Conservation (phyloP, 2,329 filamentous ascomycete genomes). For the Zasmidium cellare region DNA sequence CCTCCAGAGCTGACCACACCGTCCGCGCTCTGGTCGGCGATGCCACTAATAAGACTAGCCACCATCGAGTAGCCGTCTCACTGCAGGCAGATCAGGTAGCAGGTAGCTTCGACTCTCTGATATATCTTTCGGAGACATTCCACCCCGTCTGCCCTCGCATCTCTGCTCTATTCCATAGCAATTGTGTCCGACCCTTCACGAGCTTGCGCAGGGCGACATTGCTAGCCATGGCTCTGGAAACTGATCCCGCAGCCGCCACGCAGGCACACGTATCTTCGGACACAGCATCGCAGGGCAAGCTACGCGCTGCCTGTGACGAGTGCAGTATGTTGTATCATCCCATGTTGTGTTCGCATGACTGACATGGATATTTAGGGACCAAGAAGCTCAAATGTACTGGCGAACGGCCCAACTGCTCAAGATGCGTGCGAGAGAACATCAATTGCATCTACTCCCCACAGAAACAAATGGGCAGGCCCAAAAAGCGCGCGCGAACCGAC, state of each 20-base stretch:
- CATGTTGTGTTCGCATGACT: not conserved
- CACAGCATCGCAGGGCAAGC: constrained; percentile 18
- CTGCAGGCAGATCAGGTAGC: not conserved
- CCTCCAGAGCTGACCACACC: not conserved
- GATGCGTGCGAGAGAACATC: constrained; percentile 44
- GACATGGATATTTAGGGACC: constrained; percentile 35
- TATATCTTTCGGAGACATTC: constrained; percentile 15
- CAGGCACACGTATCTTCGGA: not conserved
- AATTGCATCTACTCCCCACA: constrained; percentile 48
- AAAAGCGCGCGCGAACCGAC: constrained; percentile 44
- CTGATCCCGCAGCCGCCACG: not conserved
- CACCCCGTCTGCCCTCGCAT: not conserved
- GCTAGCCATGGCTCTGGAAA: not conserved
- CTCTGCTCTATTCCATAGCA: not conserved
- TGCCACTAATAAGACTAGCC: not conserved
- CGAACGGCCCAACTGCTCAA: constrained; percentile 41
- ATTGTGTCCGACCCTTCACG: not conserved
- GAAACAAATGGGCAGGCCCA: constrained; percentile 54
- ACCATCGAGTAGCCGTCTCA: not conserved
- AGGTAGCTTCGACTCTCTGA: too few relatives aligned
- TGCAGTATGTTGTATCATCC: constrained; percentile 34
- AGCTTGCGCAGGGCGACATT: not conserved
- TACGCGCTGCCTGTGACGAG: constrained; percentile 43
- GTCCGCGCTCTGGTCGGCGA: not conserved
- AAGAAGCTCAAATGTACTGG: constrained; percentile 53